These are phyloP conservation scores for Torrubiellomyces zombiae DNA, from an alignment of 2,329 filamentous ascomycete species.

Conservation along the genomic window DNA sequence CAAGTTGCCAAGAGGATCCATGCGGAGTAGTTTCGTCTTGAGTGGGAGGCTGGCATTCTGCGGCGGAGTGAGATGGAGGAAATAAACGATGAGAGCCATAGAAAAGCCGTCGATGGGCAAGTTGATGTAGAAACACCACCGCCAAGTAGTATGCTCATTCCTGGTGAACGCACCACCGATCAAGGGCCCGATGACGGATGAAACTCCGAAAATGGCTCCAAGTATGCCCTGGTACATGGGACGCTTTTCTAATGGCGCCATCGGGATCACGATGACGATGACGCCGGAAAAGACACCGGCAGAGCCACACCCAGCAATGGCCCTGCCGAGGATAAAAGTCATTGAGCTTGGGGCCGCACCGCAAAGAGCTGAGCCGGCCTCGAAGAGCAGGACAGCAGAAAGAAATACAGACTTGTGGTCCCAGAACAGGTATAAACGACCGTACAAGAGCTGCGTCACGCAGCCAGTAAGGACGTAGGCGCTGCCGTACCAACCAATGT, in stretches of 20 bases:
- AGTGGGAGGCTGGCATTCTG: background rate
- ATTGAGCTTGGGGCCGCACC: conserved; percentile 13
- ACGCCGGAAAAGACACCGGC: conserved; percentile 29
- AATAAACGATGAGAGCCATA: conserved; percentile 14
- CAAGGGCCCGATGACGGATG: conserved; percentile 18
- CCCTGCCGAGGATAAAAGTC: conserved; percentile 18
- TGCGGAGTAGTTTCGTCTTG: conserved; percentile 2
- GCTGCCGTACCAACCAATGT: conserved; percentile 5
- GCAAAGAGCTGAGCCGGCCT: conserved; percentile 16
- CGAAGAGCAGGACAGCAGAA: conserved; percentile 10
- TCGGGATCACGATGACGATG: conserved; percentile 23
- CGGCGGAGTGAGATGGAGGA: conserved; percentile 4
- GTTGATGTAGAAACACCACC: conserved; percentile 26
- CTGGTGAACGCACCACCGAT: conserved; percentile 18
- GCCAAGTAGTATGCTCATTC: conserved; percentile 17
- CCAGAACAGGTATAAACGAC: conserved; percentile 26
- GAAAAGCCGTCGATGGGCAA: conserved; percentile 20
- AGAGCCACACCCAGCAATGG: conserved; percentile 21
- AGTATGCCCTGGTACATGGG: conserved; percentile 20
- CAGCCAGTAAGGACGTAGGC: conserved; percentile 21
- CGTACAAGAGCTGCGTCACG: conserved; percentile 19
- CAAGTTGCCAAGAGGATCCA: conserved; percentile 12
- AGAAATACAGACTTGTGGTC: conserved; percentile 13
- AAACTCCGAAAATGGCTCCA: conserved; percentile 28
- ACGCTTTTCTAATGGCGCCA: conserved; percentile 15